Base-by-base conservation (phyloP, 1,284 basidiomycete genomes). In the Acaromyces ingoldii region DNA sequence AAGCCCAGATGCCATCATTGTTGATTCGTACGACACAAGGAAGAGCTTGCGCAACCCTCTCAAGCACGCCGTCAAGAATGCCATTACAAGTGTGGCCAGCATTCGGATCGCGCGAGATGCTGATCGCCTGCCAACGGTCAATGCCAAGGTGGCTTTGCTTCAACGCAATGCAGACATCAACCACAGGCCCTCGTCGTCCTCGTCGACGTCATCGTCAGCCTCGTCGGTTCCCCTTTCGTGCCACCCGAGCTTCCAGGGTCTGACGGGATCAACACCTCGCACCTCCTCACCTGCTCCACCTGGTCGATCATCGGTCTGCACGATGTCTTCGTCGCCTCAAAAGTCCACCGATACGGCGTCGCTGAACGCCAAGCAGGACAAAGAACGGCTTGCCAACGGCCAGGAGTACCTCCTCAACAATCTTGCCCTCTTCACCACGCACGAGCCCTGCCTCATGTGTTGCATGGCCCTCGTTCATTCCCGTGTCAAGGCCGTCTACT, bases 361-460 rank as follows among this genome's bases (percentile, higher is more conserved):
- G n/a, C n/a, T n/a, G n/a, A n/a, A n/a, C n/a, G n/a, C n/a, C n/a
- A n/a, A n/a, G n/a, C n/a, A n/a, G n/a, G n/a, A n/a, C n/a, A 31
- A 15, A 6, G 29, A 21, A 3, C 34, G 19, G 6, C n/a, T 42
- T 6, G 38, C 25, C 31, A 73, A 71, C 48, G 67, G 69, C 1
- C 51, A 55, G 46, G 72, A 75, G 52, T 75, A 75, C 57, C 60
- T 75, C 25, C 60, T 75, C 5, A 74, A 63, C 24, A 51, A 54
- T 1, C 58, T 74, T 1, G 49, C 60, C 2, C 55, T 75, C 2
- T 75, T 74, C 36, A 57, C 62, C 0, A 67, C 72, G 22, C 67
- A 71, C 53, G 72, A 75, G 51, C 72, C 72, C 7, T 75, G 72
- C 51, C 52, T 67, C 3, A 69, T 65, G 46, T 75, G 72, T 59